Percentiles rank a stretch among this genome's conserved stretches.
Evolutionary conservation across 148 eudicot genomes (phyloP).

Genomic region (Oxyria digyna): DNA sequence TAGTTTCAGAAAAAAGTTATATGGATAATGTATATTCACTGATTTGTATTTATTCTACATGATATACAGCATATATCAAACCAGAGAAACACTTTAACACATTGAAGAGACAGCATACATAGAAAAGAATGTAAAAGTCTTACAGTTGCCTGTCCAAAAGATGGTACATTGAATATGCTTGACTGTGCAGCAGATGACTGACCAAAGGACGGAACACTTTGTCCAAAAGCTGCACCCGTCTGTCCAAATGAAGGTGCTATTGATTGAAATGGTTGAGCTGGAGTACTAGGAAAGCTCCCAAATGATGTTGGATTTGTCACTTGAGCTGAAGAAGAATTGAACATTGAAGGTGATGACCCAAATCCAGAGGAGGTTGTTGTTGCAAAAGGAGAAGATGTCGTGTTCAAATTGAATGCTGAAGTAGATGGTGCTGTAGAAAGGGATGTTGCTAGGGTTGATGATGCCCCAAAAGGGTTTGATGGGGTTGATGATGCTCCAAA

Average conservation of each 20-base stretch:
- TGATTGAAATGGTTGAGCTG: conserved; percentile 68
- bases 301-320: conserved; percentile 48
- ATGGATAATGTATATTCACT: not conserved
- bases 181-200: conserved; percentile 22
- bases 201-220: conserved; percentile 43
- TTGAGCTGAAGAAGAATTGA: conserved; percentile 46
- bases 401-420: conserved; percentile 46
- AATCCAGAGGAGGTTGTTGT: conserved; percentile 45
- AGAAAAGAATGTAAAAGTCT: conserved; percentile 15
- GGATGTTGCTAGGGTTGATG: conserved; percentile 47
- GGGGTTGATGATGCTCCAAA: conserved; percentile 47
- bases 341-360: conserved; percentile 46
- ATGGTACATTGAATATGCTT: conserved; percentile 41
- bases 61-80: not conserved
- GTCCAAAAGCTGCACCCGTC: conserved; percentile 55
- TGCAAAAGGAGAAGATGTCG: conserved; percentile 58
- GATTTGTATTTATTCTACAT: not conserved
- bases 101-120: not conserved
- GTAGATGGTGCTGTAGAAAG: conserved; percentile 45
- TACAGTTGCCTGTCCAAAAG: conserved; percentile 62
- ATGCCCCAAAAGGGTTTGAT: conserved; percentile 53
- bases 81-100: not conserved
- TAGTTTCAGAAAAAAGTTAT: not conserved
- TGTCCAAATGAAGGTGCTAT: conserved; percentile 64
- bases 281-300: conserved; percentile 50